phyloP scores from a whole-genome alignment of 768 basidiomycete genomes.

The Agrocybe chaxingu region DNA sequence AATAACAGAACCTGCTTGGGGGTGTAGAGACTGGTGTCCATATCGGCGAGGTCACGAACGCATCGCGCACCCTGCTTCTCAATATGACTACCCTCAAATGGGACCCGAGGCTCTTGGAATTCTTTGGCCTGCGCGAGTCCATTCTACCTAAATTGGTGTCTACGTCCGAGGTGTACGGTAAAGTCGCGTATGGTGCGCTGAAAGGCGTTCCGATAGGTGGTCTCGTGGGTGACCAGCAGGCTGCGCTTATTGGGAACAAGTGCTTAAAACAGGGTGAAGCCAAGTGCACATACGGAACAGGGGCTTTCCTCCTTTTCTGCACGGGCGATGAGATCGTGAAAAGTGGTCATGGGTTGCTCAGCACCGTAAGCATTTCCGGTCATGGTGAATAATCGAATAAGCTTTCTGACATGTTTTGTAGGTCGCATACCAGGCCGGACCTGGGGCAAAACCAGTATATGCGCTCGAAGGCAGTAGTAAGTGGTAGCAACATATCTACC shows the following conservation, averaged over 20 bases:
- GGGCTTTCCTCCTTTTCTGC: conserved; percentile 94
- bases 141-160: conserved; percentile 87
- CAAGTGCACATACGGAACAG: conserved; percentile 98
- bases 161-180: conserved; percentile 90
- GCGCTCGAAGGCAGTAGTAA: conserved; percentile 92
- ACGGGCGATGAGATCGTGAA: conserved; percentile 86
- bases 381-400: neutral
- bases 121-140: conserved; percentile 78
- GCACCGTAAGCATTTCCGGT: conserved; percentile 56
- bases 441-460: conserved; percentile 76
- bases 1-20: conserved; percentile 73
- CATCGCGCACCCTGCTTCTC: conserved; percentile 91
- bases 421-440: conserved; percentile 90
- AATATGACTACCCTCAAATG: conserved; percentile 79
- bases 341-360: conserved; percentile 84
- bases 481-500: conserved; percentile 23
- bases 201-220: conserved; percentile 84
- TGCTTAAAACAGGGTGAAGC: conserved; percentile 89
- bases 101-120: conserved; percentile 79
- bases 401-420: conserved; percentile 22
- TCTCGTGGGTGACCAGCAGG: conserved; percentile 98
- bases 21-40: conserved; percentile 69
- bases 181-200: conserved; percentile 62
- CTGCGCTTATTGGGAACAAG: conserved; percentile 94
- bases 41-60: conserved; percentile 92